These are phyloP conservation scores for Cladosporium sp. DNA, from an alignment of 2,329 filamentous ascomycete genomes.

Conservation along the genomic window DNA sequence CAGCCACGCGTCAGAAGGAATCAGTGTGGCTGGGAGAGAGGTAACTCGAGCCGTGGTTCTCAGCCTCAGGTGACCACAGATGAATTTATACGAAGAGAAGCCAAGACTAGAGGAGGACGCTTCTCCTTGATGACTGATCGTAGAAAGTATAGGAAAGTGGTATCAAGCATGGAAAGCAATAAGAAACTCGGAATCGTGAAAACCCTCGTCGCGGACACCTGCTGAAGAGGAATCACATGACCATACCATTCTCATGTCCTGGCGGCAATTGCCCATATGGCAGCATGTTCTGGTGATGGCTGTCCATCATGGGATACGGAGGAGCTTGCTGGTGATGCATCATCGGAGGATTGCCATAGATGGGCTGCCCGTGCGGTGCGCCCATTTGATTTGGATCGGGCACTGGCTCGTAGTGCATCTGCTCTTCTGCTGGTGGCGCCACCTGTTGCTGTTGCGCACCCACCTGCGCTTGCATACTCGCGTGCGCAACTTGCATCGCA, in stretches of 20 bases:
- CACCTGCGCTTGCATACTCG: constrained; percentile 5
- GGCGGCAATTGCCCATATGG: constrained; percentile 25
- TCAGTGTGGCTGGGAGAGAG: neutral
- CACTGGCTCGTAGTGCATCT: constrained; percentile 27
- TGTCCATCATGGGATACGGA: constrained; percentile 25
- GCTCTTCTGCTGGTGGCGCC: constrained; percentile 19
- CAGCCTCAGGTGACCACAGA: neutral
- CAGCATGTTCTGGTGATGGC: constrained; percentile 20
- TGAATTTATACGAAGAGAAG: neutral
- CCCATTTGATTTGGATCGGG: constrained; percentile 13
- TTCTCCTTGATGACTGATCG: neutral
- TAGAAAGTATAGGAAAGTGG: constrained; percentile 1
- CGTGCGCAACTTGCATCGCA: constrained; percentile 10
- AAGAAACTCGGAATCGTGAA: neutral
- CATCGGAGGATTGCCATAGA: constrained; percentile 20
- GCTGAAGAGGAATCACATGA: constrained; percentile 15
- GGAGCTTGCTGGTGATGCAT: constrained; percentile 20
- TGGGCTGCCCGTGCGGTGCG: constrained; percentile 18
- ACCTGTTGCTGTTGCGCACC: constrained; percentile 3
- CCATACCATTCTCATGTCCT: constrained; percentile 19
- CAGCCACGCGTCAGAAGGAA: constrained; percentile 4
- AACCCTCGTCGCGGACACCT: neutral
- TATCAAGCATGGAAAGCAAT: neutral
- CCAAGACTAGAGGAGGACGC: neutral
- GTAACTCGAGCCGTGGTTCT: neutral